These are phyloP conservation scores for Miscanthus sacchariflorus DNA, from an alignment of 202 grass and related monocot species.

Conservation along the genomic window DNA sequence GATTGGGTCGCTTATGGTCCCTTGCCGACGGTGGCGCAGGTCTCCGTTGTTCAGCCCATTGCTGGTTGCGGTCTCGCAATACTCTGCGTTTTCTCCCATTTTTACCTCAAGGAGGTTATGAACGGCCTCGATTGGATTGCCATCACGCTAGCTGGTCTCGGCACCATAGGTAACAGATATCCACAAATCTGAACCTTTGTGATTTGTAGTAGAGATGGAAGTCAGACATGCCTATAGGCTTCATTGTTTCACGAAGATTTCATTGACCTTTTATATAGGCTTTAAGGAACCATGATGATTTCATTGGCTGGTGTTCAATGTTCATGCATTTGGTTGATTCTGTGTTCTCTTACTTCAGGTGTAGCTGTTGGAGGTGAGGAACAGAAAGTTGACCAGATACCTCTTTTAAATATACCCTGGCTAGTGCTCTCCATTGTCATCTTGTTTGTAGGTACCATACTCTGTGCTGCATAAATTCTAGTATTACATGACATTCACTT, in stretches of 20 bases:
- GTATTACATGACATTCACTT: neutral
- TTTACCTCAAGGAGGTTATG: slow-evolving; percentile 97
- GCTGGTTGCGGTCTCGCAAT: slow-evolving; percentile 95
- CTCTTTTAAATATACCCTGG: slow-evolving; percentile 87
- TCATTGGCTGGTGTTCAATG: slow-evolving; percentile 11
- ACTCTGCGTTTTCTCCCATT: slow-evolving; percentile 95
- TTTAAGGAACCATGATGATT: neutral
- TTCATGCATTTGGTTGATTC: slow-evolving; percentile 10
- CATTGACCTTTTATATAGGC: neutral
- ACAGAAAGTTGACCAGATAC: slow-evolving; percentile 79
- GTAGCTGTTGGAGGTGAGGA: slow-evolving; percentile 97
- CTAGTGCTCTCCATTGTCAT: slow-evolving; percentile 73
- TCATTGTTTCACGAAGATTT: neutral
- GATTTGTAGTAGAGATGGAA: slow-evolving; percentile 13
- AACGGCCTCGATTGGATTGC: slow-evolving; percentile 96
- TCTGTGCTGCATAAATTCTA: slow-evolving; percentile 51
- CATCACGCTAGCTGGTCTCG: slow-evolving; percentile 84
- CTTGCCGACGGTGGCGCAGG: slow-evolving; percentile 48
- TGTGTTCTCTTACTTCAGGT: slow-evolving; percentile 62
- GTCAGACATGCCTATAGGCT: neutral
- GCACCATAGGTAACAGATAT: slow-evolving; percentile 81
- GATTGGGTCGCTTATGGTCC: neutral
- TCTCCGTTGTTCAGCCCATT: slow-evolving; percentile 96
- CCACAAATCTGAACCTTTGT: neutral
- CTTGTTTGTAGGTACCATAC: slow-evolving; percentile 99